Evolutionary conservation across 1,284 basidiomycete species (phyloP), one percentile per base, ranked within the genome.

Genomic region (Cryptococcus sp.): DNA sequence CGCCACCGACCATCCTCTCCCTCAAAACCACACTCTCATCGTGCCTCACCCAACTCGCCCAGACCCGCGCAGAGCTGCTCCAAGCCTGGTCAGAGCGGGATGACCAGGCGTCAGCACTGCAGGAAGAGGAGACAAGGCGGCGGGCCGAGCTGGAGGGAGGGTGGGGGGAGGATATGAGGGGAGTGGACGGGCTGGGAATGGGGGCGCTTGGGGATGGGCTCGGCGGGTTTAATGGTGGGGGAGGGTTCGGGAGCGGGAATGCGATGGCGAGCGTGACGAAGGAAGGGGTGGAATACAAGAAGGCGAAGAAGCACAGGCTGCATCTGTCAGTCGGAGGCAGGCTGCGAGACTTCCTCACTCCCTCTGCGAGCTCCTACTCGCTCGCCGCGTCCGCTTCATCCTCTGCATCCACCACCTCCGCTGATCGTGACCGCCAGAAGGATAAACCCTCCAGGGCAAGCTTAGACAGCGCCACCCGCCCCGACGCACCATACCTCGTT

Each of bases 11-110:
- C 13, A 40, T 37, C 11, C 61, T 64, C 20, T 46, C 59, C 1
- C 57, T 75, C 15, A 70, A 71, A 39, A 50, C 56, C 1, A 55
- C 64, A 1, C 52, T 75, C 20, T 65, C 70, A 1, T 50, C 55
- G 16, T 68, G 68, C 2, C 59, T 76, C 3, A 57, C 69, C 7
- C 68, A 68, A 33, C 58, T 74, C 11, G 61, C 67, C 1, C 56
- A 54, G 8, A 62, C 67, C 6, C 65, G 74, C 13, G 53, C 59
- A 0, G 65, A 69, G 15, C 55, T 76, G 13, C 55, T 75, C 2
- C 43, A 57, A 11, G 63, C 67, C n/a, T 76, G 74, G 74, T 66
- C 67, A 0, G 57, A 55, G 37, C 58, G 74, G 13, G 63, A 72
- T 40, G 40, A 59, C 5, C 69, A 72, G 46, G 72, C 70, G 1